Evolutionary conservation across 2,329 filamentous ascomycete species (phyloP).

Genomic region (Ilyonectria mors-panacis): DNA sequence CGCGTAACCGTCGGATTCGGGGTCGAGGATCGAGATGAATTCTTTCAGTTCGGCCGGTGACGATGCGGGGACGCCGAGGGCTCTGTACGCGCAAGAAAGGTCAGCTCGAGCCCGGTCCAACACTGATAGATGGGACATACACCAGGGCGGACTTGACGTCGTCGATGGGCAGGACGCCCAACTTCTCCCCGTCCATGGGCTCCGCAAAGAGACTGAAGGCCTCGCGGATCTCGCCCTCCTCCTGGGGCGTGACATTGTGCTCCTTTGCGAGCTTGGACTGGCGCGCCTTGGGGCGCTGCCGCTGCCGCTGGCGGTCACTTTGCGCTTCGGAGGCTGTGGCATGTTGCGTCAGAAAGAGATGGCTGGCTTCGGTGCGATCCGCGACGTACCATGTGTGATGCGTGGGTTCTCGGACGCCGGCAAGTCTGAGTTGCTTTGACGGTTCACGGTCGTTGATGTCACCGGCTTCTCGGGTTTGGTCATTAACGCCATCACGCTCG

Average conservation of each 20-base stretch:
- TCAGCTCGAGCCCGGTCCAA: not conserved
- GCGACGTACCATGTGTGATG: slow-evolving; percentile 22
- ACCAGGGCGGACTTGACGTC: slow-evolving; percentile 81
- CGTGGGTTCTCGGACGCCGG: not conserved
- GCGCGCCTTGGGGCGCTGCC: slow-evolving; percentile 60
- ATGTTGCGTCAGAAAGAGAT: slow-evolving; percentile 16
- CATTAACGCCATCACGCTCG: slow-evolving; percentile 12
- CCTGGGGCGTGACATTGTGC: slow-evolving; percentile 85
- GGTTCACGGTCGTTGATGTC: slow-evolving; percentile 41
- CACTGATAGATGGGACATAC: slow-evolving; percentile 62
- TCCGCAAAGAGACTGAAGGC: slow-evolving; percentile 88
- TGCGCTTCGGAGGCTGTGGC: slow-evolving; percentile 68
- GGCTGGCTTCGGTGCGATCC: too few species aligned
- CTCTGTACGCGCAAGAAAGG: slow-evolving; percentile 63
- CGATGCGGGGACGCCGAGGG: slow-evolving; percentile 82
- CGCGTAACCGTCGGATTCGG: slow-evolving; percentile 83
- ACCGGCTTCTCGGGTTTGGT: slow-evolving; percentile 28
- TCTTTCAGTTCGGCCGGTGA: slow-evolving; percentile 78
- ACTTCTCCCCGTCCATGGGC: slow-evolving; percentile 79
- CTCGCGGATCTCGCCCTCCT: slow-evolving; percentile 92
- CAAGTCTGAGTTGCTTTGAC: not conserved
- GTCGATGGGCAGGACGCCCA: slow-evolving; percentile 76
- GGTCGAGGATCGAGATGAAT: slow-evolving; percentile 86
- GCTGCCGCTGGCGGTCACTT: slow-evolving; percentile 52
- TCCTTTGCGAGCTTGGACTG: slow-evolving; percentile 93